Evolutionary conservation across 768 basidiomycete genomes (phyloP), one percentile per base, ranked within the genome.

Genomic region (Dendrothele bispora): DNA sequence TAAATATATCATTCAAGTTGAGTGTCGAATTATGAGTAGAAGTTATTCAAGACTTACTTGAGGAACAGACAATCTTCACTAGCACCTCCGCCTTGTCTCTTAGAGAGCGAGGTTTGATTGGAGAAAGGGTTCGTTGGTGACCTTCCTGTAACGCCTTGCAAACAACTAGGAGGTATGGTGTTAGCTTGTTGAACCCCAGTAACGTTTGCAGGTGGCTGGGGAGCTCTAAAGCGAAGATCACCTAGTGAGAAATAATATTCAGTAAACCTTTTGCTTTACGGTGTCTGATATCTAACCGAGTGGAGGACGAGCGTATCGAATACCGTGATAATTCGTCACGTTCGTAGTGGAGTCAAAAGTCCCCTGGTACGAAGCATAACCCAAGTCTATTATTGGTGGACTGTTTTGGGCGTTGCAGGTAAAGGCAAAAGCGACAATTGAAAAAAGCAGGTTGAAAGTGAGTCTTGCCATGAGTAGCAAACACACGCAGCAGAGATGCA

Each of bases 301-400:
- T 86, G 0, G 88, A 89, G 52, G 84, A 86, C 28, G 85, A 88
- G 50, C 82, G 86, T 17, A 88, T 88, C 53, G 78, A 82, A 37
- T 88, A 88, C 50, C 74, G 27, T 64, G 45, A 48, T 64, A 66
- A 38, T 32, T 51, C 1, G 63, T 59, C 3, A 55, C 47, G 29
- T 62, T 62, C 0, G 48, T 50, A 14, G 48, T 44, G 10, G 50
- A 11, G 38, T 68, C 55, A 20, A 58, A 44, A 17, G 46, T 39
- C 14, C 64, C 66, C 46, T 60, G 64, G 47, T 68, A 66, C 48
- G 55, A 50, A 7, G 59, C 60, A 48, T 66, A 65, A 22, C 64
- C 62, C 20, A 68, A 48, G 28, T 66, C 53, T 32, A 64, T 53
- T 15, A 59, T 38, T 2, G 66, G 61, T 4, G 18, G 34, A 27